Evolutionary conservation across 2,329 filamentous ascomycete genomes (phyloP).

Genomic region (Pleomassaria siparia): DNA sequence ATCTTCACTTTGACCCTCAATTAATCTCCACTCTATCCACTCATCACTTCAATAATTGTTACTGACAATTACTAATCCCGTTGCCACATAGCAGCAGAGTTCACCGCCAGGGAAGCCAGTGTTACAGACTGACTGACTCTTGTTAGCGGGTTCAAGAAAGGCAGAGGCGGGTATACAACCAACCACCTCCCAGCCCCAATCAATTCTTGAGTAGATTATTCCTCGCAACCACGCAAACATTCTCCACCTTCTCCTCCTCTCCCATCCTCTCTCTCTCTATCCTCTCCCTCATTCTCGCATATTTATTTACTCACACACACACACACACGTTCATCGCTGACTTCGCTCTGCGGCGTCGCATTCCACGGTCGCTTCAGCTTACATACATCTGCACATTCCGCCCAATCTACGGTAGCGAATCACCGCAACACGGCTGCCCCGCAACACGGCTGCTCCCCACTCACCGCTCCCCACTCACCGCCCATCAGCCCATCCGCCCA

Average conservation of each 20-base stretch:
- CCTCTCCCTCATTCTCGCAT: slow-evolving; percentile 1
- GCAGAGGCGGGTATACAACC: slow-evolving; percentile 11
- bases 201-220: slow-evolving; percentile 36
- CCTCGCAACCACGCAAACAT: slow-evolving; percentile 20
- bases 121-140: no score
- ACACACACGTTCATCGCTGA: slow-evolving; percentile 12
- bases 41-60: no score
- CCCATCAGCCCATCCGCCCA: neutral
- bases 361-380: no score
- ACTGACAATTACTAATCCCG: no score
- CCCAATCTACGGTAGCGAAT: no score
- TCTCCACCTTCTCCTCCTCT: slow-evolving; percentile 6
- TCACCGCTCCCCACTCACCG: slow-evolving; percentile 10
- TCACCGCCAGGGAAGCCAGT: no score
- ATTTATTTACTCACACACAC: neutral
- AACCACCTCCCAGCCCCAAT: slow-evolving; percentile 21
- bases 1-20: neutral
- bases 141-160: no score
- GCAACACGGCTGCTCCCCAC: slow-evolving; percentile 13
- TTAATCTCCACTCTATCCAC: no score
- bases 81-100: no score
- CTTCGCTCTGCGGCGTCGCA: slow-evolving; percentile 16
- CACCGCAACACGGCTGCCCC: slow-evolving; percentile 16
- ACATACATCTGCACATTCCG: no score
- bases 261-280: slow-evolving; percentile 7